Base-by-base conservation (phyloP, 2,329 filamentous ascomycete species). In the Diaporthe ilicicola region DNA sequence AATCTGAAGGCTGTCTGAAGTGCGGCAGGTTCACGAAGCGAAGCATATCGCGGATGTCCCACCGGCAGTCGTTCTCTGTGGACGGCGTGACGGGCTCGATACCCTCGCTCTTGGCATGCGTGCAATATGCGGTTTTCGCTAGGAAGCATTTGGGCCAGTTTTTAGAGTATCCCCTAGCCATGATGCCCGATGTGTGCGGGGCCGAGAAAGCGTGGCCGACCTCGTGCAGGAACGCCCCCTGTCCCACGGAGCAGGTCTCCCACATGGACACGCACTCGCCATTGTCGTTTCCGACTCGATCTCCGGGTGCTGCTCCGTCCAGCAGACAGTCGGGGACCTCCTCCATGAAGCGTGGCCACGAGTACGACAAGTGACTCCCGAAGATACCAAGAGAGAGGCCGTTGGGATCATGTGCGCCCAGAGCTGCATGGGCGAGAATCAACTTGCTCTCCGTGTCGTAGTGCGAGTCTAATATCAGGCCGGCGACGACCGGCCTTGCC, bases 211-310 rank as follows among this genome's bases (percentile, higher is more conserved):
- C 82, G 79, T 92, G 91, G 1, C 91, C 91, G 1, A 91, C 89
- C 78, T 93, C 91, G 76, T 93, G 91, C 34, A 94, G 80, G 79
- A 94, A 91, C 22, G 91, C 91, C 2, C 91, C 91, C 75, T 93
- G 92, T 10, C 91, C 84, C 75, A 85, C 77, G 7, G 82, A 80
- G 70, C 84, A 86, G 8, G 84, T 82, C 70, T 83, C 82, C 79
- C 83, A 83, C 77, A 85, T 81, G 22, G 80, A 81, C 1, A 72
- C 74, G 69, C 83, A 85, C 70, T 84, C 80, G 29, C 78, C 78
- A 56, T 83, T 83, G 66, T 84, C 82, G 69, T 84, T 82, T 0
- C 79, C 82, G 2, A 84, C 79, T 0, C 77, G 77, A 34, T 80
- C 77, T 0, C 83, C 84, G 0, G 82, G 80, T 0, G 74, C 27